Conservation (phyloP, 495 filamentous ascomycete species). For the Massariosphaeria phaeospora region DNA sequence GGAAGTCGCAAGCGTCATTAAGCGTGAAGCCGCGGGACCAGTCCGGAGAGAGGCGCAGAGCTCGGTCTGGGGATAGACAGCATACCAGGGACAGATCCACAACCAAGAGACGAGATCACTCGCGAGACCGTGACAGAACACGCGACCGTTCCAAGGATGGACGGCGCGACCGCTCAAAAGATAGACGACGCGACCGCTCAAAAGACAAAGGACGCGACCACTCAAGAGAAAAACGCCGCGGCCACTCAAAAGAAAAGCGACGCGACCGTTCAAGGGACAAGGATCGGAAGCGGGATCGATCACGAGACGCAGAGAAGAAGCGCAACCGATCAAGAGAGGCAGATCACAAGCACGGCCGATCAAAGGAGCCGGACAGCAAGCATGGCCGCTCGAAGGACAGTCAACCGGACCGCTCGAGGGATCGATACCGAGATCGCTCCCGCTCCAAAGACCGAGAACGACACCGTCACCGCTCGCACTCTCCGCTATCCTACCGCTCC, state of each 20-base stretch:
- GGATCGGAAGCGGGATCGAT: slow-evolving; percentile 1
- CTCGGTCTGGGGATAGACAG: background rate
- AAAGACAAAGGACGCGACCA: background rate
- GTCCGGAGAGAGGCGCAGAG: slow-evolving; percentile 13
- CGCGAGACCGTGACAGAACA: background rate
- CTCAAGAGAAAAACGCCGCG: background rate
- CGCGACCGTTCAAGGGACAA: slow-evolving; percentile 12
- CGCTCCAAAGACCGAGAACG: slow-evolving; percentile 5
- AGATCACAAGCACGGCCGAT: background rate
- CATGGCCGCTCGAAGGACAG: too few relatives aligned
- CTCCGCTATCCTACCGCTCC: slow-evolving; percentile 12
- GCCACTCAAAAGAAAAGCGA: background rate
- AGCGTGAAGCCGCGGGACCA: slow-evolving; percentile 4
- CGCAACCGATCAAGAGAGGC: slow-evolving; percentile 1
- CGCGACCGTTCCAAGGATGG: background rate
- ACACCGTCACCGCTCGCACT: slow-evolving; percentile 10
- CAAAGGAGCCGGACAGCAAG: slow-evolving; percentile 2
- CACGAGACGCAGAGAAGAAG: slow-evolving; percentile 3
- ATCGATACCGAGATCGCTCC: slow-evolving; percentile 10
- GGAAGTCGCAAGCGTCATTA: too few relatives aligned
- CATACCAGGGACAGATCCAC: background rate
- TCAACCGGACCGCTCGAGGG: too few relatives aligned
- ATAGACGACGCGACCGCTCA: slow-evolving; percentile 9
- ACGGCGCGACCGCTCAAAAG: slow-evolving; percentile 4
- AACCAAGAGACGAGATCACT: slow-evolving; percentile 1